Conservation (phyloP, 1,139 yeast species). For the Kodamaea alishanica region DNA sequence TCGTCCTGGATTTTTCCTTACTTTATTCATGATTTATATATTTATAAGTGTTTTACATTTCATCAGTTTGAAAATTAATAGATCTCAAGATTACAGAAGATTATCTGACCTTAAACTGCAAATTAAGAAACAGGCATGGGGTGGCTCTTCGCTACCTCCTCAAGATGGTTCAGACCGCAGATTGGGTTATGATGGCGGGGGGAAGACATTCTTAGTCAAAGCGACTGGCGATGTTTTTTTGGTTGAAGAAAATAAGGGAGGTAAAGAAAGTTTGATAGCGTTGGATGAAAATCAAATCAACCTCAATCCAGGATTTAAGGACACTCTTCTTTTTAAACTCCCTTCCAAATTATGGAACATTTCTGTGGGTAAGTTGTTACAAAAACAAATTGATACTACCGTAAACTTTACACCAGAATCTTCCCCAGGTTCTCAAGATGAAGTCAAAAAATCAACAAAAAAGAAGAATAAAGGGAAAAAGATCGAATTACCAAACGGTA, state of each 20-base stretch:
- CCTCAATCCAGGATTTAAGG: slow-evolving; percentile 45
- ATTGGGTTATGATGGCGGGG: slow-evolving; percentile 34
- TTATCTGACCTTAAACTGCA: slow-evolving; percentile 49
- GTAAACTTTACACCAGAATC: slow-evolving; percentile 16
- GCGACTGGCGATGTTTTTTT: slow-evolving; percentile 68
- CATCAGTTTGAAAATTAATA: slow-evolving; percentile 50
- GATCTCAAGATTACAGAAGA: slow-evolving; percentile 59
- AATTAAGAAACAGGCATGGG: slow-evolving; percentile 59
- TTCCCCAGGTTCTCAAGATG: slow-evolving; percentile 5
- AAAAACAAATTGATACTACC: slow-evolving; percentile 24
- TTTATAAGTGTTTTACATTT: slow-evolving; percentile 59
- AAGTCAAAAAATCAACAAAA: slow-evolving; percentile 26
- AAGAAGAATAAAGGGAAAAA: slow-evolving; percentile 42
- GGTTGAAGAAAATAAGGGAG: slow-evolving; percentile 44
- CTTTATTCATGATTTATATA: slow-evolving; percentile 46
- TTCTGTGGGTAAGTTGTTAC: slow-evolving; percentile 36
- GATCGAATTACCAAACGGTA: slow-evolving; percentile 56
- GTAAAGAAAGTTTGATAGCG: slow-evolving; percentile 30
- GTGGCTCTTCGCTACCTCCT: slow-evolving; percentile 48
- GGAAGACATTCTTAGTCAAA: slow-evolving; percentile 61
- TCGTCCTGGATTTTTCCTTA: slow-evolving; percentile 57
- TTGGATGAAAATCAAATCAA: slow-evolving; percentile 41
- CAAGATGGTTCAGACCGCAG: slow-evolving; percentile 44
- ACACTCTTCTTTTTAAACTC: slow-evolving; percentile 49
- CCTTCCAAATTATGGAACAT: slow-evolving; percentile 46